Evolutionary conservation across 805 yeast genomes (phyloP).

Genomic region (Hagleromyces aurorensis): DNA sequence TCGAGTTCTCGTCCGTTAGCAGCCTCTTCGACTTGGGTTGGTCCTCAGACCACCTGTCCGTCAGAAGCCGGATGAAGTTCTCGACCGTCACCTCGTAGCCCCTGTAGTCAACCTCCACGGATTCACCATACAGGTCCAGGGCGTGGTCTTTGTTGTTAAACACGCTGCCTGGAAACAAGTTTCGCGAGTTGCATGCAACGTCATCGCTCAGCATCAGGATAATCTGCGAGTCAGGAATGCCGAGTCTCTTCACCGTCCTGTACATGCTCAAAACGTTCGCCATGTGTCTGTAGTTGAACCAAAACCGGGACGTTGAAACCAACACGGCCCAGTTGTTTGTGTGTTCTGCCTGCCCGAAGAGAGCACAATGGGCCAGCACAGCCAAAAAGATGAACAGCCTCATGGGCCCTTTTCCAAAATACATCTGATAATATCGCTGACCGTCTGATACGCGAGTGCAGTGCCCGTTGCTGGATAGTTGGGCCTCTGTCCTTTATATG

Average conservation of each 20-base stretch:
- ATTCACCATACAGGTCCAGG: slow-evolving; percentile 87
- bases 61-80: slow-evolving; percentile 82
- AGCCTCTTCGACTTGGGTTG: slow-evolving; percentile 90
- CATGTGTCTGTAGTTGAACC: slow-evolving; percentile 98
- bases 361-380: not conserved
- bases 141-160: slow-evolving; percentile 90
- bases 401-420: too few species aligned
- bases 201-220: slow-evolving; percentile 95
- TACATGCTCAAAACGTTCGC: slow-evolving; percentile 93
- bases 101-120: slow-evolving; percentile 90
- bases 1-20: slow-evolving; percentile 87
- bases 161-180: slow-evolving; percentile 92
- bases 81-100: slow-evolving; percentile 99
- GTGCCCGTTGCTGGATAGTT: too few species aligned
- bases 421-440: too few species aligned
- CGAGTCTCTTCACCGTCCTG: slow-evolving; percentile 89
- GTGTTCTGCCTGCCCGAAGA: slow-evolving; percentile 28
- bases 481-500: too few species aligned
- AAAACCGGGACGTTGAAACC: slow-evolving; percentile 91
- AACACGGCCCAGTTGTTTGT: slow-evolving; percentile 77
- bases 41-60: slow-evolving; percentile 92
- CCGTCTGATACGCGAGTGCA: too few species aligned
- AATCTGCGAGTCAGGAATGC: slow-evolving; percentile 96
- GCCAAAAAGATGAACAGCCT: too few species aligned
- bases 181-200: slow-evolving; percentile 93